A percentile compares a stretch with the other conserved stretches of the same genome.
phyloP scores from a whole-genome alignment of 352 stramenopile species.

The Phytophthora palmivora region DNA sequence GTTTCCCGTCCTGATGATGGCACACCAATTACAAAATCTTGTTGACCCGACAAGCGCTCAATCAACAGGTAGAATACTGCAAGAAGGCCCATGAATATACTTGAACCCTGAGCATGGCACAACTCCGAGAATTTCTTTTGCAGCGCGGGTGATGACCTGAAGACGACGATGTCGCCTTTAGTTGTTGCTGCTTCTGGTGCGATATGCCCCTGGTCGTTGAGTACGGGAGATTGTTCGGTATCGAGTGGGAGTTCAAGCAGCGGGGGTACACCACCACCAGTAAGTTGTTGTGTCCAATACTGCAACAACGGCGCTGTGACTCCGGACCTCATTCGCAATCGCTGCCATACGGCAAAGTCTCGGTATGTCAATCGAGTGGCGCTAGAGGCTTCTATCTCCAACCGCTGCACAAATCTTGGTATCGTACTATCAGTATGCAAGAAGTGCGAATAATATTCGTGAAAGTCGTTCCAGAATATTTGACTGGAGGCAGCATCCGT shows the following conservation, averaged over 20 bases:
- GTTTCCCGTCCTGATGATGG: constrained; percentile 44
- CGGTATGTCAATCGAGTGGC: constrained; percentile 41
- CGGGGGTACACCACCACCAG: constrained; percentile 13
- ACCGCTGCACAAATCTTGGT: background rate
- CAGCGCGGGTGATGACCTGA: constrained; percentile 37
- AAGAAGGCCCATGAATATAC: constrained; percentile 58
- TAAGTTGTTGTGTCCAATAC: constrained; percentile 58
- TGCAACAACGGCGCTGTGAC: constrained; percentile 42
- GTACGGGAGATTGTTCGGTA: background rate
- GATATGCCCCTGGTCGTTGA: background rate
- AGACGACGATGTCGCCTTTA: constrained; percentile 41
- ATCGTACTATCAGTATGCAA: background rate
- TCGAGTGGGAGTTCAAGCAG: constrained; percentile 60
- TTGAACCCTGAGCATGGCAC: constrained; percentile 45
- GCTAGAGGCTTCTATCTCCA: constrained; percentile 15
- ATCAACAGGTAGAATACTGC: constrained; percentile 57
- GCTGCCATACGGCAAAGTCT: constrained; percentile 60
- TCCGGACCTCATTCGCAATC: constrained; percentile 42
- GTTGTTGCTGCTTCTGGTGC: background rate
- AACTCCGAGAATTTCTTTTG: constrained; percentile 40
- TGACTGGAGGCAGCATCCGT: constrained; percentile 53
- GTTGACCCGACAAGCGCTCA: constrained; percentile 41
- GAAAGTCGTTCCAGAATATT: constrained; percentile 58
- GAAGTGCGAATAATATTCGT: constrained; percentile 32
- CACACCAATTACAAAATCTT: constrained; percentile 57